Evolutionary conservation across 352 stramenopile genomes (phyloP).

Genomic region (Thalassiosira allenii): DNA sequence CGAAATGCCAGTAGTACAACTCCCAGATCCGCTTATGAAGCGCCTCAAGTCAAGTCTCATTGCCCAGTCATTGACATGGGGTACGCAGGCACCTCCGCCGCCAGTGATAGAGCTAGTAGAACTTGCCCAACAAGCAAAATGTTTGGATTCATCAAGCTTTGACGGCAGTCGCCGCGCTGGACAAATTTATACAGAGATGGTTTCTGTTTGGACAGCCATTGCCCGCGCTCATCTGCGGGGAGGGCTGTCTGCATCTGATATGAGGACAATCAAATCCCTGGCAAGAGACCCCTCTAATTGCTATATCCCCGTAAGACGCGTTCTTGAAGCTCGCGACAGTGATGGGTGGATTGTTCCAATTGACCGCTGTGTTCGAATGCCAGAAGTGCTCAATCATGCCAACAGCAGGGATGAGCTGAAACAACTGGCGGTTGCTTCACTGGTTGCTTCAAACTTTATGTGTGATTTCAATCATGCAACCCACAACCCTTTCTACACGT

Average conservation of each 20-base stretch:
- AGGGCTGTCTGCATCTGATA: slow-evolving; percentile 9
- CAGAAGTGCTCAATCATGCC: background rate
- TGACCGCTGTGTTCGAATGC: slow-evolving; percentile 31
- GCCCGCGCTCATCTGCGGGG: slow-evolving; percentile 23
- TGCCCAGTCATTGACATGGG: slow-evolving; percentile 17
- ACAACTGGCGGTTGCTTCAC: slow-evolving; percentile 8
- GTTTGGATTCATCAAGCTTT: slow-evolving; percentile 3
- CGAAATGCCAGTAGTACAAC: slow-evolving; percentile 30
- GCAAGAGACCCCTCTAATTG: slow-evolving; percentile 1
- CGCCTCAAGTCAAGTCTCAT: slow-evolving; percentile 23
- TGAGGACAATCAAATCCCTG: slow-evolving; percentile 8
- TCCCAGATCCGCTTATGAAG: background rate
- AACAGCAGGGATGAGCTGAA: slow-evolving; percentile 11
- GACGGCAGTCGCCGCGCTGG: background rate
- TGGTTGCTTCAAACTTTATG: slow-evolving; percentile 35
- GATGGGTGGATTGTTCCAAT: slow-evolving; percentile 18
- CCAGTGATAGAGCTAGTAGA: slow-evolving; percentile 7
- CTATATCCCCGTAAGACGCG: slow-evolving; percentile 24
- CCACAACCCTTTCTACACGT: slow-evolving; percentile 23
- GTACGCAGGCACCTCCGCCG: slow-evolving; percentile 11
- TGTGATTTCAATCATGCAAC: slow-evolving; percentile 21
- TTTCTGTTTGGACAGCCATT: slow-evolving; percentile 26
- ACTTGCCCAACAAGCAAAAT: slow-evolving; percentile 20
- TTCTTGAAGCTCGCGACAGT: slow-evolving; percentile 3
- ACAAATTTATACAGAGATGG: slow-evolving; percentile 13